Base-by-base conservation (phyloP, 164 flowering plant genomes). In the Cinnamomum micranthum region DNA sequence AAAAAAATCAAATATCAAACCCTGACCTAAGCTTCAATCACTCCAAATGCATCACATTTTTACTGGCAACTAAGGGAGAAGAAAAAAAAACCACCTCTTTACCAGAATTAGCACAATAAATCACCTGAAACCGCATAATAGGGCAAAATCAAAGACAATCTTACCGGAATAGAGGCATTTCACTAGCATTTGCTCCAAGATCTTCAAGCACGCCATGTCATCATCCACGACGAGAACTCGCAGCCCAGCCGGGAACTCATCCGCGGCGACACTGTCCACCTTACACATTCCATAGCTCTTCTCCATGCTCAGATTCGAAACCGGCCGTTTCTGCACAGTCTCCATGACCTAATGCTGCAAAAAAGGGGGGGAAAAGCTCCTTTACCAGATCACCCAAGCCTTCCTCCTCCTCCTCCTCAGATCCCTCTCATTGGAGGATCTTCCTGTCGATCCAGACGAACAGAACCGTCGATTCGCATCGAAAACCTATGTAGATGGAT, bases 181-280 rank as follows among this genome's bases (percentile, higher is more conserved):
- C 74, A 84, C 80, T 69, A 90, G 92, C 97, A 93, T 89, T 79
- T 83, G 83, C 79, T 91, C 95, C 74, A 93, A 65, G 73, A 92
- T 82, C 70, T 50, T 80, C 81, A 93, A 77, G 76, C 92, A 90
- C 17, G 82, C 77, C 13, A 75, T 41, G 74, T 92, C 95, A 79
- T 92, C 97, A 47, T 93, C 98, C 1, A 93, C 98, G 0, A 89
- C 95, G 12, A 93, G 85, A 71, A 93, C 97, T 76, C 94, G 86
- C 76, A 92, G 69, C 17, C 98, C 98, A 4, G 80, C 88, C 35
- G 95, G 97, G 71, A 93, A 92, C 83, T 82, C 84, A 76, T 86
- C 91, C 14, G 84, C 17, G 20, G 17, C 71, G 28, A 41, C 52
- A 31, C 60, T 77, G 9, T 80, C 88, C 7, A 71, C 71, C 75